Evolutionary conservation across 345 rosid genomes (phyloP).

Genomic region (Acer campestre): DNA sequence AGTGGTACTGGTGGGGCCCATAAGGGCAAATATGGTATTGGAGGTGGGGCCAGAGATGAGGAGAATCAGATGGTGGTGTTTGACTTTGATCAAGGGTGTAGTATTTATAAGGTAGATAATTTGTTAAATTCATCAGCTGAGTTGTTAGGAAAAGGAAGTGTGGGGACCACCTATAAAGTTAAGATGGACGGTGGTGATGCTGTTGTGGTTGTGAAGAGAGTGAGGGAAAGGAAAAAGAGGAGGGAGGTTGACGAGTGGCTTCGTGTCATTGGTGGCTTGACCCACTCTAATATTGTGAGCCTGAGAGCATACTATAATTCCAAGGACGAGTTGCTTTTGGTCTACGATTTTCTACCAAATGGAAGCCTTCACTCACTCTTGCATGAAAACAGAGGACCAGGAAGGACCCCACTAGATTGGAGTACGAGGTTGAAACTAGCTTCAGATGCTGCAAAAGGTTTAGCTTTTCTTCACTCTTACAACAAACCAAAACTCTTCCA

Average conservation of each 20-base stretch:
- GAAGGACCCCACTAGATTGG: slow-evolving; percentile 44
- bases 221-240: slow-evolving; percentile 32
- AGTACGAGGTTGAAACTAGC: slow-evolving; percentile 39
- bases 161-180: slow-evolving; percentile 49
- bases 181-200: slow-evolving; percentile 33
- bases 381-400: slow-evolving; percentile 50
- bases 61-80: slow-evolving; percentile 35
- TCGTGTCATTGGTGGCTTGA: slow-evolving; percentile 36
- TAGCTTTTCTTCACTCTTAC: slow-evolving; percentile 39
- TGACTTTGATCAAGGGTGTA: slow-evolving; percentile 34
- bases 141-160: slow-evolving; percentile 46
- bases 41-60: neutral
- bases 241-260: slow-evolving; percentile 38
- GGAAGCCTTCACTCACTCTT: slow-evolving; percentile 48
- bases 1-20: neutral
- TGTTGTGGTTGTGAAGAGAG: slow-evolving; percentile 51
- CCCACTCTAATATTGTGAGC: slow-evolving; percentile 42
- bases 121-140: slow-evolving; percentile 50
- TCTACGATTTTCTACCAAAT: slow-evolving; percentile 34
- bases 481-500: slow-evolving; percentile 38
- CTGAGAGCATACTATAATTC: slow-evolving; percentile 40
- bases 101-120: slow-evolving; percentile 27
- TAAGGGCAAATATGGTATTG: neutral
- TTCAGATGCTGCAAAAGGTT: slow-evolving; percentile 43
- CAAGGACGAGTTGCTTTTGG: slow-evolving; percentile 42